Evolutionary conservation across 257 asterid species (phyloP), one percentile per base, ranked within the genome.

Genomic region (Solanum medicagineum): DNA sequence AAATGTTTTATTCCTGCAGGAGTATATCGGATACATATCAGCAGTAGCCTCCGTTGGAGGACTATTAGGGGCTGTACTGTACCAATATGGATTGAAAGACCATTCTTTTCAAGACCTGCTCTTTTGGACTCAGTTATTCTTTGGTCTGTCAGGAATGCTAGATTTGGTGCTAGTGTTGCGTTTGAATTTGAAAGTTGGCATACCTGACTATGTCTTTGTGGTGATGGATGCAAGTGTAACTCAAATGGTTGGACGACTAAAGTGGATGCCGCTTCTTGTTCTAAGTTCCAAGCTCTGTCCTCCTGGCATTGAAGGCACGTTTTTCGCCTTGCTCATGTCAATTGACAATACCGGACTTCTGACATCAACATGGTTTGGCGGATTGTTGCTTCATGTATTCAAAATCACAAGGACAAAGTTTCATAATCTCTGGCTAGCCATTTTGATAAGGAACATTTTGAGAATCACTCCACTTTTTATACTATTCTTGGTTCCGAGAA

Each of bases 231-330:
- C 97, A n/a, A 91, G 97, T 17, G 95, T 95, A 62, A 85, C 95
- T 85, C 93, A 92, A 74, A 80, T 95, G 94, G 93, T 94, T 7
- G 95, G 95, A 15, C 92, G 98, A 15, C 90, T 95, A 40, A 94
- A 94, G 80, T 95, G 99, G 99, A 95, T 95, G 99, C 99, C 99
- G 4, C 99, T 94, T 79, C 97, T 94, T 36, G 98, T 95, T 65
- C 91, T 95, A 44, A 95, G 95, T 86, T 90, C 98, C 19, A 94
- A 91, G 92, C 90, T 95, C 15, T 95, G 99, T 85, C 99, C 99
- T 51, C 88, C 94, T 12, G 99, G 99, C 75, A 93, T 95, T 1
- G 98, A 95, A 84, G 99, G 99, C 83, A 94, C 98, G 0, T 93
- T 95, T 84, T 95, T 95, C n/a, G 98, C 98, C 44, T 85, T 95